A percentile compares a stretch with the other conserved stretches of the same genome.
phyloP scores from a whole-genome alignment of 106 monocot genomes.

The Platanthera zijinensis region DNA sequence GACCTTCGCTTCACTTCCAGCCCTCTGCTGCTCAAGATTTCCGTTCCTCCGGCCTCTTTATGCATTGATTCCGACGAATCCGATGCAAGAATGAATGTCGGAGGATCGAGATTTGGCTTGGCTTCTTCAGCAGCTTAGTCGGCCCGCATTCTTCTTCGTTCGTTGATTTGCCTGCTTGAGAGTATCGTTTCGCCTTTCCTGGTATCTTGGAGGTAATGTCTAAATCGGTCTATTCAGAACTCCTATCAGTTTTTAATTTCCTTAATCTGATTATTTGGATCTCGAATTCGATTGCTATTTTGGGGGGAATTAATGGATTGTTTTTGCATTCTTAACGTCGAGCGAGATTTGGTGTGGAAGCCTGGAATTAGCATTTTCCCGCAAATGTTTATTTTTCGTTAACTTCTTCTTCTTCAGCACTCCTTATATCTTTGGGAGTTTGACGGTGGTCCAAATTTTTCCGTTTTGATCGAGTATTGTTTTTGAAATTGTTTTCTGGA shows the following conservation, averaged over 20 bases:
- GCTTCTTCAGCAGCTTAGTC: not conserved
- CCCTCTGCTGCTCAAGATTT: not conserved
- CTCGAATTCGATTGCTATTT: not conserved
- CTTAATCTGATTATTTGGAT: not conserved
- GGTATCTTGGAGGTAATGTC: not conserved
- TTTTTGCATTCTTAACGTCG: no score
- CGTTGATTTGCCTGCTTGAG: not conserved
- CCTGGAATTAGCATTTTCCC: not conserved
- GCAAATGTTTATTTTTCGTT: not conserved
- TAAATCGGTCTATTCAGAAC: not conserved
- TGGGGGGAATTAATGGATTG: no score
- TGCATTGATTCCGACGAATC: not conserved
- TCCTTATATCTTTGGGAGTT: not conserved
- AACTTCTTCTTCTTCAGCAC: not conserved
- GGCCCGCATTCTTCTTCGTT: slow-evolving; percentile 14
- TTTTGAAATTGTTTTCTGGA: not conserved
- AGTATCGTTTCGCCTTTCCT: not conserved
- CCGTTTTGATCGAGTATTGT: not conserved
- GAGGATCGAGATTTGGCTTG: not conserved
- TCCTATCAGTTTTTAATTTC: not conserved
- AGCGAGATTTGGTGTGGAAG: not conserved
- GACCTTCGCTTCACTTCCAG: not conserved
- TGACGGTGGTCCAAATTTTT: not conserved
- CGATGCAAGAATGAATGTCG: not conserved
- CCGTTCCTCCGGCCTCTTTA: not conserved